Conservation (phyloP, 495 filamentous ascomycete genomes). For the Hypoxylon rickii region DNA sequence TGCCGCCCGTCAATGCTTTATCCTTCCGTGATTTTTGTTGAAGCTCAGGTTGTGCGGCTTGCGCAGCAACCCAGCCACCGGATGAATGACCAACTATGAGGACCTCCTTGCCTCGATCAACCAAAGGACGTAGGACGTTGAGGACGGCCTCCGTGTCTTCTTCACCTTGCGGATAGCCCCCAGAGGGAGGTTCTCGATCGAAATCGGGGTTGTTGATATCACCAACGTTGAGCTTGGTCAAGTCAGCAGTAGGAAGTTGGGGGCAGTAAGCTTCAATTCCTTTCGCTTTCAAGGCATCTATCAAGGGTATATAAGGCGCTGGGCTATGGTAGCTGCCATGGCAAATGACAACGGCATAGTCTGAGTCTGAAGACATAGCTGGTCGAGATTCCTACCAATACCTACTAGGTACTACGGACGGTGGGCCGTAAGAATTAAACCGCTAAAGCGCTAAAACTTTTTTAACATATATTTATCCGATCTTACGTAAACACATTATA, state of each 20-base stretch:
- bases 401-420: too few relatives aligned
- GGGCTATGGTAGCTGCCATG: constrained; percentile 47
- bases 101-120: constrained; percentile 35
- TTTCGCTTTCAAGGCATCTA: constrained; percentile 25
- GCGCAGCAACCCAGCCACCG: constrained; percentile 44
- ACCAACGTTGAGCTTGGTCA: constrained; percentile 39
- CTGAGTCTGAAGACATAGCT: background rate
- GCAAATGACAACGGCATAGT: constrained; percentile 31
- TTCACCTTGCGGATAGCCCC: constrained; percentile 38
- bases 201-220: constrained; percentile 38
- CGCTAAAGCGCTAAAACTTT: too few relatives aligned
- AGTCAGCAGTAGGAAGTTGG: constrained; percentile 42
- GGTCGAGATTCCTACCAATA: too few relatives aligned
- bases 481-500: too few relatives aligned
- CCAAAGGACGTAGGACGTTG: constrained; percentile 25
- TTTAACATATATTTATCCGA: too few relatives aligned
- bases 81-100: constrained; percentile 40
- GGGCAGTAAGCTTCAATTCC: constrained; percentile 44
- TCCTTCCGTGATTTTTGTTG: constrained; percentile 27
- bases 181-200: constrained; percentile 34
- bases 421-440: too few relatives aligned
- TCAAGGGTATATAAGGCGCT: constrained; percentile 38
- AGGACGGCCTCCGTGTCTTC: constrained; percentile 33
- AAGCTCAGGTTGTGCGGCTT: constrained; percentile 37
- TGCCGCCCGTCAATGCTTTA: constrained; percentile 35